phyloP scores from a whole-genome alignment of 2,329 filamentous ascomycete species.

The Colletotrichum cuscutae region DNA sequence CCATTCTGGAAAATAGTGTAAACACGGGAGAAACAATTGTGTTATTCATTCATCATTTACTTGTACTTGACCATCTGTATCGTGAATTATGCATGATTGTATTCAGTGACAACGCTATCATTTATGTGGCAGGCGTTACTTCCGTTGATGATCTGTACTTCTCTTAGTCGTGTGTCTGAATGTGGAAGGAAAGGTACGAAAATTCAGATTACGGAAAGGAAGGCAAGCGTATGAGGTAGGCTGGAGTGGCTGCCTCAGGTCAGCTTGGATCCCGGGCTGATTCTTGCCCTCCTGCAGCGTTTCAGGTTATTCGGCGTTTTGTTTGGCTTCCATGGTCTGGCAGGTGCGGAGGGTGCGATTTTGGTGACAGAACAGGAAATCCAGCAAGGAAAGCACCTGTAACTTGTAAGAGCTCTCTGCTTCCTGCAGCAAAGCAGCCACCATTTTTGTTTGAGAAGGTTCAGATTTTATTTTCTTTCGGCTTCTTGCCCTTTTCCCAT shows the following conservation, averaged over 20 bases:
- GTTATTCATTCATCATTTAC: neutral
- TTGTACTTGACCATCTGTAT: neutral
- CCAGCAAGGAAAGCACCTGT: conserved; percentile 11
- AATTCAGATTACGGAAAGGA: neutral
- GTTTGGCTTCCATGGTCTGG: conserved; percentile 22
- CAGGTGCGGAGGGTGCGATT: conserved; percentile 2
- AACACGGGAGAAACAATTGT: neutral
- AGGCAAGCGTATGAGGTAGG: neutral
- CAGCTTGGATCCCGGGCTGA: conserved; percentile 10
- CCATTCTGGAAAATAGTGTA: neutral
- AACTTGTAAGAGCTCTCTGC: neutral
- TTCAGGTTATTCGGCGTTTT: conserved; percentile 32
- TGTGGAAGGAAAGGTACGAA: neutral
- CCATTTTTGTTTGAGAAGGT: conserved; percentile 14
- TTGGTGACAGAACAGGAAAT: neutral
- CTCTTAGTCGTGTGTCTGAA: neutral
- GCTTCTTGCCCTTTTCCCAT: neutral
- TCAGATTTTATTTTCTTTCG: neutral
- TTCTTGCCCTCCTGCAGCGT: neutral
- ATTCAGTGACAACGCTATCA: neutral
- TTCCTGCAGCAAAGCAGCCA: conserved; percentile 13
- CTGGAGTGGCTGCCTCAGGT: neutral
- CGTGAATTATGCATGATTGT: neutral
- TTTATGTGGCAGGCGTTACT: no score
- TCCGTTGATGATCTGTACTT: no score